Evolutionary conservation across 73 alveolate species (phyloP).

Genomic region (Paramecium caudatum): DNA sequence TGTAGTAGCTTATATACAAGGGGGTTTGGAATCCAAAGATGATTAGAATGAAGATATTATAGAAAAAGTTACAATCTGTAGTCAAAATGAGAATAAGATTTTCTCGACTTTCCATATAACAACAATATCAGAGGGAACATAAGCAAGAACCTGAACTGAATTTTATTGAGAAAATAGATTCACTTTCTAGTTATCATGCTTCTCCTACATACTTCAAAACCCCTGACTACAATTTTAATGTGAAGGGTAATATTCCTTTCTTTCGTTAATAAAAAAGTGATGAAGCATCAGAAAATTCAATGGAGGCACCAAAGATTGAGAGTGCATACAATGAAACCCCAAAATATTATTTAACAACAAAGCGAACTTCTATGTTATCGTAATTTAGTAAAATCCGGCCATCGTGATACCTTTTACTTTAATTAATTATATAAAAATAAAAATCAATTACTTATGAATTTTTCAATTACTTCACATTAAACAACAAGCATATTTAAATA

Average conservation of each 20-base stretch:
- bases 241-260: neutral
- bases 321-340: conserved; percentile 25
- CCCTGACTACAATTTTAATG: conserved; percentile 15
- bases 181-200: neutral
- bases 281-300: neutral
- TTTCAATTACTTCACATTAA: conserved; percentile 59
- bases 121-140: neutral
- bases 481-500: conserved; percentile 22
- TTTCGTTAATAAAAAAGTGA: neutral
- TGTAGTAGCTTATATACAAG: neutral
- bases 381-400: too few species aligned
- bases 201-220: conserved; percentile 32
- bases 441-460: too few species aligned
- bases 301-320: neutral
- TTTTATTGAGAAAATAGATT: conserved; percentile 12
- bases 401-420: too few species aligned
- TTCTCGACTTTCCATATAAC: neutral
- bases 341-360: neutral
- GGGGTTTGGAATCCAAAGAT: neutral
- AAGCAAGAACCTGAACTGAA: neutral
- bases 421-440: too few species aligned
- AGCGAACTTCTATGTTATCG: too few species aligned
- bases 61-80: neutral
- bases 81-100: conserved; percentile 29
- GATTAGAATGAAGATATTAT: conserved; percentile 32